Base-by-base conservation (phyloP, 768 basidiomycete genomes). In the Lanmaoa rubissima region DNA sequence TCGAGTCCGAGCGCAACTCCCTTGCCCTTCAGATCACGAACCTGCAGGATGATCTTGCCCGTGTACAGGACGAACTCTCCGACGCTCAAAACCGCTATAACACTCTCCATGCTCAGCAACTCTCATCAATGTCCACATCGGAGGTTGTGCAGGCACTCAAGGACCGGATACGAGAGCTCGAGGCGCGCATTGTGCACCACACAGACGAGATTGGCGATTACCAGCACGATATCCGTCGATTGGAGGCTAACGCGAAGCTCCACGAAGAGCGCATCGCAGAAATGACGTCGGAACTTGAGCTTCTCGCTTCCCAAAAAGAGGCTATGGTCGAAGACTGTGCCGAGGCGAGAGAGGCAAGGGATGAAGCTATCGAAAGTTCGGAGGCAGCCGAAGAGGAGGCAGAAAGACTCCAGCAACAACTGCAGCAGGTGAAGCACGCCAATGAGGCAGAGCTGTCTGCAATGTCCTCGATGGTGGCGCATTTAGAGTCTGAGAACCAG, bases 321-420 rank as follows among this genome's bases (percentile, higher is more conserved):
- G 85, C 88, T 2, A 90, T 93, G 87, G 82, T 92, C 0, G 90
- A 92, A 59, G 91, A 93, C 65, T 92, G 91, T 63, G 85, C 86
- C 5, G 84, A 86, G 53, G 89, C 88, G 2, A 77, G 91, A 51
- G 86, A 86, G 53, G 82, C 86, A 21, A 78, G 91, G 36, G 87
- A 93, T 68, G 78, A 78, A 26, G 87, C 89, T 5, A 67, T 85
- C 42, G 64, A 67, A 52, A 75, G 74, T 56, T 69, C 80, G 28
- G 91, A 92, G 54, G 71, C 69, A n/a, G 67, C 86, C 56, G 90
- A 92, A 62, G 79, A 84, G 41, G 81, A 83, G 58, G 59, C 82
- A 49, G 90, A 86, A 66, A 69, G 60, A n/a, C 56, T 78, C 31
- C 72, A 75, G 43, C 69, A 66, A 31, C 62, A 69, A 28, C 16